phyloP scores from a whole-genome alignment of 2,329 filamentous ascomycete genomes.

The Diaporthe ilicicola region DNA sequence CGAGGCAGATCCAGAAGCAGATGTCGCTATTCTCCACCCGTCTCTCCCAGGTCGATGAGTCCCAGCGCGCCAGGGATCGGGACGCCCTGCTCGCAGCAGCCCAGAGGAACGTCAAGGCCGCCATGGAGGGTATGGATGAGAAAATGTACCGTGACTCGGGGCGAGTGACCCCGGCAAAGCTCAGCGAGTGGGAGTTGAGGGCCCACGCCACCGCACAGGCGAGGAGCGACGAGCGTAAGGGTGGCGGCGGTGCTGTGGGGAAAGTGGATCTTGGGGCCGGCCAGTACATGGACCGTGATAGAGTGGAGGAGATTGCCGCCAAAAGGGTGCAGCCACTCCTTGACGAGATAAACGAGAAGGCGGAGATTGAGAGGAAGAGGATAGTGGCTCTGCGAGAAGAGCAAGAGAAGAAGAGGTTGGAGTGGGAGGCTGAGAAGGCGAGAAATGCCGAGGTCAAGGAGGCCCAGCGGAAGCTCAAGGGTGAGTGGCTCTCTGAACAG shows the following conservation, averaged over 20 bases:
- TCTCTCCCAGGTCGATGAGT: slow-evolving; percentile 73
- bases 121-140: slow-evolving; percentile 83
- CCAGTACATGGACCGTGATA: slow-evolving; percentile 78
- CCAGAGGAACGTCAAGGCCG: slow-evolving; percentile 84
- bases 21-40: slow-evolving; percentile 81
- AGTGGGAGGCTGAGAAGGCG: slow-evolving; percentile 64
- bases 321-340: slow-evolving; percentile 82
- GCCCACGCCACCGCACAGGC: slow-evolving; percentile 74
- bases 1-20: slow-evolving; percentile 77
- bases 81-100: slow-evolving; percentile 80
- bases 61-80: slow-evolving; percentile 79
- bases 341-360: slow-evolving; percentile 83
- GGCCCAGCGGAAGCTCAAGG: slow-evolving; percentile 47
- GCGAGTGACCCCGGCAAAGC: slow-evolving; percentile 71
- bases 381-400: slow-evolving; percentile 70
- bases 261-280: slow-evolving; percentile 80
- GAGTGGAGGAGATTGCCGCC: slow-evolving; percentile 82
- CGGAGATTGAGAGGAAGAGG: slow-evolving; percentile 74
- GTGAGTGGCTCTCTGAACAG: slow-evolving; percentile 45
- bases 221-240: slow-evolving; percentile 67
- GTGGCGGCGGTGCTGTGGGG: slow-evolving; percentile 55
- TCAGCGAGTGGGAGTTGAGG: slow-evolving; percentile 82
- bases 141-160: slow-evolving; percentile 81
- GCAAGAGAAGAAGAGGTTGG: slow-evolving; percentile 69
- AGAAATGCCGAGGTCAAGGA: slow-evolving; percentile 43